Evolutionary conservation across 139 green algal species (phyloP).

Genomic region (Chlorella sp.): DNA sequence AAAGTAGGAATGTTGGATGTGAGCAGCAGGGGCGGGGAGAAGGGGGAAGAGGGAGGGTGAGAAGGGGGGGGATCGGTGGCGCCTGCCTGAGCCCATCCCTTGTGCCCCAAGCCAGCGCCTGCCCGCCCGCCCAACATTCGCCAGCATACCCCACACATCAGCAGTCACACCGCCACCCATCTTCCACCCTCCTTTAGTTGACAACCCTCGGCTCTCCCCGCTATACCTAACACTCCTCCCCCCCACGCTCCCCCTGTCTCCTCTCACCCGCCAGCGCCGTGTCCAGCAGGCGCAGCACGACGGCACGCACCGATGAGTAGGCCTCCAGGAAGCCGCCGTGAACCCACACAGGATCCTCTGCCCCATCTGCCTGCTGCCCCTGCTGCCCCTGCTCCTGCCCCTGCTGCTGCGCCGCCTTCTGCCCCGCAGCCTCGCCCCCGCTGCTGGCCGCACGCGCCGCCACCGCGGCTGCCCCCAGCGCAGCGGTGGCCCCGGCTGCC

Average conservation of each 20-base stretch:
- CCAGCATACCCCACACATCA: background rate
- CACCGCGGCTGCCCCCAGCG: too few relatives aligned
- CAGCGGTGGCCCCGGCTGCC: too few relatives aligned
- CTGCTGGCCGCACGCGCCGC: background rate
- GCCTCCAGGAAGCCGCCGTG: constrained; percentile 55
- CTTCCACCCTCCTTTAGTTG: background rate
- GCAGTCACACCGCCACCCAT: background rate
- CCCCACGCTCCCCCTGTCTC: too few relatives aligned
- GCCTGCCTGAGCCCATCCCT: too few relatives aligned
- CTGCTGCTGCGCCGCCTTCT: background rate
- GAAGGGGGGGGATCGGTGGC: too few relatives aligned
- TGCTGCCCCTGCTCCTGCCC: background rate
- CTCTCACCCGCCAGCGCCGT: constrained; percentile 39
- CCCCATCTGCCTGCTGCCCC: background rate
- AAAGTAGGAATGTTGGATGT: background rate
- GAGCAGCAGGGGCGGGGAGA: background rate
- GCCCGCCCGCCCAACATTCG: background rate
- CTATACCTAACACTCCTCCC: too few relatives aligned
- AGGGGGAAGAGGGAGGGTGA: background rate
- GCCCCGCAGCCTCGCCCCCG: too few relatives aligned
- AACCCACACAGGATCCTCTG: constrained; percentile 13
- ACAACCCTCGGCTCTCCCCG: background rate
- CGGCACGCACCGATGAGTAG: constrained; percentile 40
- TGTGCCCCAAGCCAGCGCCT: too few relatives aligned
- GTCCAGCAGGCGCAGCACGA: constrained; percentile 67